These are phyloP conservation scores for Viridothelium virens DNA, from an alignment of 495 filamentous ascomycete species.

Conservation along the genomic window DNA sequence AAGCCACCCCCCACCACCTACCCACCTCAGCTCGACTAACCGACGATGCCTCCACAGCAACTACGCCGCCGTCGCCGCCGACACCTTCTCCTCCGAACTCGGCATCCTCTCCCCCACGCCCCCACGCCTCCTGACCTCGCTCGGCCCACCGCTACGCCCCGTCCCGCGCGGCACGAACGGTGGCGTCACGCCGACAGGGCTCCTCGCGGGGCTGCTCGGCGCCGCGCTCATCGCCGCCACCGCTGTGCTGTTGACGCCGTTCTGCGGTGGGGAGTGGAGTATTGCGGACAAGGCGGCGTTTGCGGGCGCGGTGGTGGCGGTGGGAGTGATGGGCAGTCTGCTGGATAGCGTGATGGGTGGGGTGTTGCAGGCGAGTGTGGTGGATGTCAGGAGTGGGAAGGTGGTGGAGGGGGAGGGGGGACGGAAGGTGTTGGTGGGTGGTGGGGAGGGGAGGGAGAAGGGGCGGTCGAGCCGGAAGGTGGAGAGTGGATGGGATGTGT, in stretches of 20 bases:
- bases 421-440: constrained; percentile 50
- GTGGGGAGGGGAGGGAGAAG: constrained; percentile 21
- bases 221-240: constrained; percentile 62
- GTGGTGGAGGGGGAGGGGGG: constrained; percentile 85
- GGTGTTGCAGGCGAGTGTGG: constrained; percentile 75
- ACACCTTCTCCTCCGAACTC: constrained; percentile 92
- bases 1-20: constrained; percentile 16
- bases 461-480: constrained; percentile 60
- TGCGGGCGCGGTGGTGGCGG: constrained; percentile 54
- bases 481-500: constrained; percentile 63
- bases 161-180: constrained; percentile 92
- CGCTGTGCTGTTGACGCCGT: constrained; percentile 58
- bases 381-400: constrained; percentile 74
- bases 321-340: constrained; percentile 70
- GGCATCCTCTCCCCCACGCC: constrained; percentile 72
- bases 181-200: constrained; percentile 67
- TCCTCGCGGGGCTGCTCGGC: constrained; percentile 66
- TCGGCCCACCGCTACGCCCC: constrained; percentile 67
- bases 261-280: constrained; percentile 49
- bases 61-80: constrained; percentile 84
- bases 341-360: constrained; percentile 84
- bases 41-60: constrained; percentile 41
- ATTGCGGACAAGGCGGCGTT: constrained; percentile 46
- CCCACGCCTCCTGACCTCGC: constrained; percentile 84
- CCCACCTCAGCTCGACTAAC: constrained; percentile 42